Conservation (phyloP, 768 basidiomycete species). For the Leccinellum luteum region DNA sequence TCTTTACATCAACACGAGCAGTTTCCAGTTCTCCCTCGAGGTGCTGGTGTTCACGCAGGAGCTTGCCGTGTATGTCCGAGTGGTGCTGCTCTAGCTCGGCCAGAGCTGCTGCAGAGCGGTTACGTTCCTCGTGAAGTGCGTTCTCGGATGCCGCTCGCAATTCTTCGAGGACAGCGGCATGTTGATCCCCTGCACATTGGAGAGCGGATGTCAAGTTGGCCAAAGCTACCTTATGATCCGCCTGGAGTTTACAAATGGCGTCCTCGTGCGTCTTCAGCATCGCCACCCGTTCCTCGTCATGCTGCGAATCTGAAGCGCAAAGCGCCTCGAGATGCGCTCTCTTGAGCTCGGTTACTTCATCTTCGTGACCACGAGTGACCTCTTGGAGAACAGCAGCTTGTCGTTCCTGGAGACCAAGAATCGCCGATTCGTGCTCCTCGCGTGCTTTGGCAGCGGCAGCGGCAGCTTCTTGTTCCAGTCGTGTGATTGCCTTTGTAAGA, state of each 20-base stretch:
- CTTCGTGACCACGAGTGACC: slow-evolving; percentile 53
- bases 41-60: slow-evolving; percentile 35
- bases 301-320: slow-evolving; percentile 24
- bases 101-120: slow-evolving; percentile 41
- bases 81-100: slow-evolving; percentile 52
- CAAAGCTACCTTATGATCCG: slow-evolving; percentile 49
- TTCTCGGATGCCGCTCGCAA: slow-evolving; percentile 32
- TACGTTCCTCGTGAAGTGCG: slow-evolving; percentile 45
- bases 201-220: slow-evolving; percentile 40
- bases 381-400: slow-evolving; percentile 55
- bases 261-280: slow-evolving; percentile 44
- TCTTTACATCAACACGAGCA: slow-evolving; percentile 43
- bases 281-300: slow-evolving; percentile 36
- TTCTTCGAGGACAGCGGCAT: slow-evolving; percentile 37
- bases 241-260: slow-evolving; percentile 37
- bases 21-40: slow-evolving; percentile 56
- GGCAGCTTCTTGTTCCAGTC: slow-evolving; percentile 47
- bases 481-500: slow-evolving; percentile 53
- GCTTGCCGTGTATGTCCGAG: slow-evolving; percentile 43
- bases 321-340: slow-evolving; percentile 45
- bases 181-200: slow-evolving; percentile 34
- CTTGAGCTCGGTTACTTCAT: slow-evolving; percentile 50
- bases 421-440: slow-evolving; percentile 48
- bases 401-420: slow-evolving; percentile 50
- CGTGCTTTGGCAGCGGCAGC: slow-evolving; percentile 37